Base-by-base conservation (phyloP, 495 filamentous ascomycete genomes). In the Pseudotulostoma volvatum region DNA sequence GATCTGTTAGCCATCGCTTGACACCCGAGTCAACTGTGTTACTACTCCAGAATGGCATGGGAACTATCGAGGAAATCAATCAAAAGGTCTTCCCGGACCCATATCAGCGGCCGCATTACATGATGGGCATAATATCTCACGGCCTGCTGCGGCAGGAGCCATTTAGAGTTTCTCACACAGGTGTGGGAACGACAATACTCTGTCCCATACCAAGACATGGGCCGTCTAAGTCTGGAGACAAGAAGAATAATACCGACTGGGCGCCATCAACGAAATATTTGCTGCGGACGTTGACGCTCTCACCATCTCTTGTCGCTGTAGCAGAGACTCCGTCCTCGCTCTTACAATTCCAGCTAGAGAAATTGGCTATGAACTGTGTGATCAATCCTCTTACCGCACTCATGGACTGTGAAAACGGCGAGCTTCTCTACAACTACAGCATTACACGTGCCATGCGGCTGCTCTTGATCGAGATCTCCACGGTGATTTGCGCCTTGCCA, bases 11-110 rank as follows among this genome's bases (percentile, higher is more conserved):
- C 4, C 66, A 82, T 43, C 70, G 84, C 7, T 60, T 97, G n/a
- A 72, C 73, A 21, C 58, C 64, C 3, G 60, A 71, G 9, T 84
- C 84, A 2, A 87, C 86, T 0, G 68, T 97, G 20, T 67, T 80
- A 30, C 72, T 97, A 16, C 49, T 93, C 3, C 81, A 92, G 37
- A 82, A 88, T 34, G 86, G 84, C 3, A 71, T 96, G 61, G 88
- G 87, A 1, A 54, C 79, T 2, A 57, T 85, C 18, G 83, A 94
- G n/a, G 64, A 69, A 25, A 57, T 94, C 14, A 81, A 82, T 44
- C 46, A 67, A 7, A 39, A 59, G 1, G 47, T 88, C 9, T 97
- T 93, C 48, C 67, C 72, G 0, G 65, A 84, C 47, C 65, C 71
- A 1, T 42, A 47, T 3, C 56, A 47, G 0, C 70, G 85, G 16